Base-by-base conservation (phyloP, 2,329 filamentous ascomycete genomes). In the Thielaviopsis populi region DNA sequence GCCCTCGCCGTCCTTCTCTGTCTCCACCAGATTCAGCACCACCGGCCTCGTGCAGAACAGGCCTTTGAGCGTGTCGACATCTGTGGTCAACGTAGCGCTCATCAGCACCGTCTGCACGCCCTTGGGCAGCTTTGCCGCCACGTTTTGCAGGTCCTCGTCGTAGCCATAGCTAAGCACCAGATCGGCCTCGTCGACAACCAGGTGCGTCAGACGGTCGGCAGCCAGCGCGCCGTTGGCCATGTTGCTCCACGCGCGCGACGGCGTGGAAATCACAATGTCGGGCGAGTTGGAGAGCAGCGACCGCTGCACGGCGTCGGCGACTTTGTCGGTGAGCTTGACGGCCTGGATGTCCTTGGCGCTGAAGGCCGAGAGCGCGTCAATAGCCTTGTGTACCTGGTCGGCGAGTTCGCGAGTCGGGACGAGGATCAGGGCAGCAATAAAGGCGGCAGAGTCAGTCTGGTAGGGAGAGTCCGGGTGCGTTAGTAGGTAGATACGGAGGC, bases 341-440 rank as follows among this genome's bases (percentile, higher is more conserved):
- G 85, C 84, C 65, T 86, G 83, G 19, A 97, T 79, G 66, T 92
- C 87, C 72, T 95, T 91, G 46, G 87, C 85, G 74, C 91, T 96
- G 73, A 91, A 96, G 19, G 84, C 78, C 11, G 89, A 82, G 69
- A 96, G 87, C 10, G 84, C 80, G 67, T 88, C 84, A 67, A 95
- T 83, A 13, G 85, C 83, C 72, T 88, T 91, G 69, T 85, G 83
- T 59, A 97, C 89, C 74, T 99, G 94, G 66, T 92, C 88, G 67
- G 92, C 92, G 63, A 99, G 85, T 74, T 99, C 94, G 73, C 90
- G 86, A 2, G 94, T 97, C 1, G 94, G 94, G 1, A 97, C 91
- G 15, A 99, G 85, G 65, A 99, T 88, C 22, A 99, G 82, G n/a
- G 85, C 86, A 2, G 88, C 83, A 3, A 84, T 91, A 63, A 74